phyloP scores from a whole-genome alignment of 2,329 filamentous ascomycete genomes.

The Neofusicoccum parvum region DNA sequence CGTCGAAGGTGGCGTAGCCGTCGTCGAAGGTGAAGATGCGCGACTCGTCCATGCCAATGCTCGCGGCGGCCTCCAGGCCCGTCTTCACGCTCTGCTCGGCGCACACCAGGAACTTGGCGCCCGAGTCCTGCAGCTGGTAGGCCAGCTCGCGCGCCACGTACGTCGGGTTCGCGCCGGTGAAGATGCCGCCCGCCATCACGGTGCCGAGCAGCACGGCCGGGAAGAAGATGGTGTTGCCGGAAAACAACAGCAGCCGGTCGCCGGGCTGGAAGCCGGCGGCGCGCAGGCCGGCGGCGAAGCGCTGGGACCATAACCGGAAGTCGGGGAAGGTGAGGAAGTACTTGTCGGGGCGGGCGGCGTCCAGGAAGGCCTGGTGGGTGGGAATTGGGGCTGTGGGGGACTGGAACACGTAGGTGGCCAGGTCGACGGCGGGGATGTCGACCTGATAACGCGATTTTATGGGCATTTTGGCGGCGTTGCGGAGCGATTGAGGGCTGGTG shows the following conservation, averaged over 20 bases:
- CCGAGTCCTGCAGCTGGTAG: conserved; percentile 73
- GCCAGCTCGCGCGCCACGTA: conserved; percentile 72
- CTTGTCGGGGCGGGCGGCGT: conserved; percentile 67
- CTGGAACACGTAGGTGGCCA: conserved; percentile 53
- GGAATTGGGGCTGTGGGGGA: conserved; percentile 52
- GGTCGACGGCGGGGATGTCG: conserved; percentile 48
- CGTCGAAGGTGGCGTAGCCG: conserved; percentile 46
- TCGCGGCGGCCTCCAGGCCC: conserved; percentile 66
- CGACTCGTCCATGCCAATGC: conserved; percentile 57
- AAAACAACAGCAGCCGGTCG: conserved; percentile 73
- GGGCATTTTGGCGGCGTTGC: conserved; percentile 45
- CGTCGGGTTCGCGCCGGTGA: conserved; percentile 73
- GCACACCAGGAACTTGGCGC: conserved; percentile 68
- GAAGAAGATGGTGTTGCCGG: conserved; percentile 73
- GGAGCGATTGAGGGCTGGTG: background rate
- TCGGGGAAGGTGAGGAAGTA: conserved; percentile 65
- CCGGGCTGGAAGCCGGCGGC: conserved; percentile 65
- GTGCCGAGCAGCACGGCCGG: conserved; percentile 71
- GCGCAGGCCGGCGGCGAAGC: conserved; percentile 68
- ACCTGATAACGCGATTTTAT: conserved; percentile 54
- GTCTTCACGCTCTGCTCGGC: conserved; percentile 62
- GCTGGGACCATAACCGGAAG: conserved; percentile 71
- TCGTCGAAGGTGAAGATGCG: conserved; percentile 65
- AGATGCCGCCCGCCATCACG: conserved; percentile 76
- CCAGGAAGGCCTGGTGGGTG: conserved; percentile 57